Conservation (phyloP, 768 basidiomycete genomes). For the Sistotremastrum niveocremeum region DNA sequence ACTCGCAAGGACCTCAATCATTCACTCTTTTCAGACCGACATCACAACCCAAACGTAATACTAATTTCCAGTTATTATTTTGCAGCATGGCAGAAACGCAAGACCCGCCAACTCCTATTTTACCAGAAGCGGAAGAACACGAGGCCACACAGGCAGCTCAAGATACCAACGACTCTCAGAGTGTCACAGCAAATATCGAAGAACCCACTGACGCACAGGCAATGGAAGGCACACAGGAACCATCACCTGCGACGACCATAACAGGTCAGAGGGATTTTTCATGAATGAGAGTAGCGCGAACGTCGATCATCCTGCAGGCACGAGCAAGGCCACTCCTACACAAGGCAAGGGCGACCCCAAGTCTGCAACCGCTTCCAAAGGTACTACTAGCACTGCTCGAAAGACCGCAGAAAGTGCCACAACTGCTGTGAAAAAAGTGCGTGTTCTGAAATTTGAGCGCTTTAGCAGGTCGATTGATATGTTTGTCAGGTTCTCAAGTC, state of each 20-base stretch:
- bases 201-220: slow-evolving; percentile 16
- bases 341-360: slow-evolving; percentile 24
- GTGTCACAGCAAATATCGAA: slow-evolving; percentile 12
- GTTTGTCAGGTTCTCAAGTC: slow-evolving; percentile 42
- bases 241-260: no score
- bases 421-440: slow-evolving; percentile 57
- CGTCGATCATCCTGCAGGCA: slow-evolving; percentile 4
- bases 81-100: no score
- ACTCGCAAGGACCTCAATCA: no score
- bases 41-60: no score
- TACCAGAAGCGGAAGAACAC: no score
- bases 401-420: slow-evolving; percentile 28
- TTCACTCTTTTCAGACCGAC: no score
- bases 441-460: slow-evolving; percentile 10
- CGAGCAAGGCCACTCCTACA: slow-evolving; percentile 16
- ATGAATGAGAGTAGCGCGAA: no score
- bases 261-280: no score
- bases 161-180: not conserved
- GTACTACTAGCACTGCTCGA: slow-evolving; percentile 15
- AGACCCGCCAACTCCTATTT: no score
- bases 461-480: not conserved
- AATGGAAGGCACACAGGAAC: not conserved
- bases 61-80: no score
- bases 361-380: no score
- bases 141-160: no score